Percentiles rank a stretch among this genome's conserved stretches.
These are phyloP conservation scores for Solanum megistacrolobum DNA, from an alignment of 257 asterid genomes.

Conservation along the genomic window DNA sequence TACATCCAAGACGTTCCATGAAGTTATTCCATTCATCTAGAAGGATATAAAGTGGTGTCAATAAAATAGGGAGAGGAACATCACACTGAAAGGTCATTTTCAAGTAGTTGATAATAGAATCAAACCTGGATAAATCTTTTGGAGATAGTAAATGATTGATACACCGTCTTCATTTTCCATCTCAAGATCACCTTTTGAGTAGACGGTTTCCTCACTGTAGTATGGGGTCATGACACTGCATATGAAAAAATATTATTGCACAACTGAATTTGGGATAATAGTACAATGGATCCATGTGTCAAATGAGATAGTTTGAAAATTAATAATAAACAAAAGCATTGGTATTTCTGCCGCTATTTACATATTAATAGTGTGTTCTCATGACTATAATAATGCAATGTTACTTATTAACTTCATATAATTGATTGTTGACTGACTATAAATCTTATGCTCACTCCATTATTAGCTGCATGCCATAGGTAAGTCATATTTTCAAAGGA, in stretches of 20 bases:
- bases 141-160: constrained; percentile 81
- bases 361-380: not conserved
- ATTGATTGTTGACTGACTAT: not conserved
- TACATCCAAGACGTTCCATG: constrained; percentile 82
- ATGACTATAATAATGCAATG: not conserved
- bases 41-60: constrained; percentile 5
- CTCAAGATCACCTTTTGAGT: constrained; percentile 89
- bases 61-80: constrained; percentile 3
- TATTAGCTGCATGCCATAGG: not conserved
- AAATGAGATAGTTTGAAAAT: not conserved
- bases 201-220: constrained; percentile 96
- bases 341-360: not conserved
- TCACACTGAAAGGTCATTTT: not conserved
- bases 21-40: constrained; percentile 97
- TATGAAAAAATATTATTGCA: constrained; percentile 17
- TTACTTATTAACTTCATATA: not conserved
- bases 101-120: not conserved
- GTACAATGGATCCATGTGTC: not conserved
- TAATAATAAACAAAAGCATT: not conserved
- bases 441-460: not conserved
- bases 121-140: constrained; percentile 87
- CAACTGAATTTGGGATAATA: not conserved
- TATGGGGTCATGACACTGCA: constrained; percentile 94
- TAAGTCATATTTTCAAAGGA: not conserved
- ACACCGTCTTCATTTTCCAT: constrained; percentile 98